These are phyloP conservation scores for Phlyctochytrium arcticum DNA, from an alignment of 192 early-diverging fungal genomes.

Conservation along the genomic window DNA sequence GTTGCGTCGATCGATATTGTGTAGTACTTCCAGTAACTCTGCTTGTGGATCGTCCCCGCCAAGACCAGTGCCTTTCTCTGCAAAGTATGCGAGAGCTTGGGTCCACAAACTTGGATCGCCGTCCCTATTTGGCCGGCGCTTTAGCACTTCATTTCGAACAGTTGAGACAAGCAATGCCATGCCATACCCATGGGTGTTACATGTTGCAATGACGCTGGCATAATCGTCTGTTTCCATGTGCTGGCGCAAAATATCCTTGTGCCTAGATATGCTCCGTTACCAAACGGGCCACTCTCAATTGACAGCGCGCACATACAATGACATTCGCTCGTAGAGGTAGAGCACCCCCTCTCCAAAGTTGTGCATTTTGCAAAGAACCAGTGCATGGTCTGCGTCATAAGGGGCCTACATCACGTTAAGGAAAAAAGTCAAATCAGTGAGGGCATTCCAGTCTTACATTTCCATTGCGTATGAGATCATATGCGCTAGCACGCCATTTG, in stretches of 20 bases:
- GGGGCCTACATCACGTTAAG: constrained; percentile 23
- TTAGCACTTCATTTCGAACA: neutral
- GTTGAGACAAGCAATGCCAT: neutral
- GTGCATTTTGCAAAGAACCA: constrained; percentile 84
- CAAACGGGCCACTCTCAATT: neutral
- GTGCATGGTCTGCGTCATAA: constrained; percentile 89
- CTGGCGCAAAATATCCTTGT: constrained; percentile 43
- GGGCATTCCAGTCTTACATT: neutral
- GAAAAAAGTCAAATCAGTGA: neutral
- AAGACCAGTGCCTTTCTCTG: constrained; percentile 22
- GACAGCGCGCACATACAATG: constrained; percentile 46
- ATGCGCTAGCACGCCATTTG: constrained; percentile 3
- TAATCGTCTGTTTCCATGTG: constrained; percentile 44
- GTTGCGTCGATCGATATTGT: constrained; percentile 79
- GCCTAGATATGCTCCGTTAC: constrained; percentile 21
- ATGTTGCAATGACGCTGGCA: constrained; percentile 33
- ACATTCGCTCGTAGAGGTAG: constrained; percentile 82
- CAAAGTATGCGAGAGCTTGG: constrained; percentile 43
- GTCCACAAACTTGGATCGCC: constrained; percentile 45
- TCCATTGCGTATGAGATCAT: constrained; percentile 1
- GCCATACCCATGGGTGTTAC: constrained; percentile 48
- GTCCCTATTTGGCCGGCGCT: constrained; percentile 19
- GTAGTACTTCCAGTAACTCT: constrained; percentile 55
- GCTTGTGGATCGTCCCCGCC: constrained; percentile 9
- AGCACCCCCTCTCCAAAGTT: constrained; percentile 81